Conservation (phyloP, 73 alveolate genomes). For the Paramecium sonneborni region DNA sequence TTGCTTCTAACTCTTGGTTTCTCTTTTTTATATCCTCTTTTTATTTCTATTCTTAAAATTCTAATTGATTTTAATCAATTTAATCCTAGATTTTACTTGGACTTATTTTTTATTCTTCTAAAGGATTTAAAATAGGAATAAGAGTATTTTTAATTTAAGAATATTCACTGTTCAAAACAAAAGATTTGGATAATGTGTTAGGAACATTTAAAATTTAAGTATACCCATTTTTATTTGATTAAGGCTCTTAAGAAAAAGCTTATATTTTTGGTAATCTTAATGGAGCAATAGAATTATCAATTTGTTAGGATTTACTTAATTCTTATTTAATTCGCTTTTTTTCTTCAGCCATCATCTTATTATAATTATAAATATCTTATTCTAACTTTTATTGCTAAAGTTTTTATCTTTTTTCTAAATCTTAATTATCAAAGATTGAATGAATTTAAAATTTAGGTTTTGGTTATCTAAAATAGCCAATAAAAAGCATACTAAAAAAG, state of each 20-base stretch:
- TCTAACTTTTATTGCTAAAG: neutral
- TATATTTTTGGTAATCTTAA: neutral
- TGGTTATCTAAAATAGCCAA: neutral
- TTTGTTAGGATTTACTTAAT: neutral
- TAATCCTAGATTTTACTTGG: neutral
- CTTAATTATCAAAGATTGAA: neutral
- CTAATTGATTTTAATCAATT: neutral
- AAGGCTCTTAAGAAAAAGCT: neutral
- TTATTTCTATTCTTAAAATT: neutral
- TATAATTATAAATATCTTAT: neutral
- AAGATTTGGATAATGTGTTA: neutral
- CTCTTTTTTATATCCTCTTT: neutral
- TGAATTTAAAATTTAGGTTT: neutral
- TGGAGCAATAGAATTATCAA: neutral
- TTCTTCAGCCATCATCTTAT: constrained; percentile 5
- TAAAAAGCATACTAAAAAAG: neutral
- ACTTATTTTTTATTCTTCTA: neutral
- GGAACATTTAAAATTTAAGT: neutral
- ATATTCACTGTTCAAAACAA: neutral
- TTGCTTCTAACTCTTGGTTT: neutral
- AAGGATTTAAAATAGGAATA: neutral
- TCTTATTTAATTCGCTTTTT: neutral
- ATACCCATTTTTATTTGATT: neutral
- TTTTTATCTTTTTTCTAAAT: neutral
- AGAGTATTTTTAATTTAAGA: neutral